A percentile compares a stretch with the other conserved stretches of the same genome.
Evolutionary conservation across 345 rosid species (phyloP).

Genomic region (Bretschneidera sinensis): DNA sequence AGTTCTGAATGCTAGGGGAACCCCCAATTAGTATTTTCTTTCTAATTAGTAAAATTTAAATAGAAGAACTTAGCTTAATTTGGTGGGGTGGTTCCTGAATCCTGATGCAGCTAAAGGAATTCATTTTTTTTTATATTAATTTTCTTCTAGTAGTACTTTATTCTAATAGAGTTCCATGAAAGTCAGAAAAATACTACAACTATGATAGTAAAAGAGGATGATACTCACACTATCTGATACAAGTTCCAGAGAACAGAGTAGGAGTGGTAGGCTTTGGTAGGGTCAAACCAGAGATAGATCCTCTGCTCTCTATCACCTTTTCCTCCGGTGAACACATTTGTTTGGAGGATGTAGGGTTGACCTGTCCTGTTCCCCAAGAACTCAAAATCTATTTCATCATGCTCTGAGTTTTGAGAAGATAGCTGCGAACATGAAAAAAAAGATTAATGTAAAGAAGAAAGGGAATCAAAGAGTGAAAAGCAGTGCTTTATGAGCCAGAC

Average conservation of each 20-base stretch:
- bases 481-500: not conserved
- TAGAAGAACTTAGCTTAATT: no score
- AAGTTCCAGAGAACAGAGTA: constrained; percentile 79
- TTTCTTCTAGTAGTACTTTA: no score
- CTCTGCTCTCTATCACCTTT: constrained; percentile 78
- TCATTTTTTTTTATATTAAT: no score
- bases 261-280: constrained; percentile 47
- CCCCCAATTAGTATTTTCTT: no score
- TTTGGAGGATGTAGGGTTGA: constrained; percentile 74
- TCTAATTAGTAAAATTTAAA: no score
- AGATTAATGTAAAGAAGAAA: not conserved
- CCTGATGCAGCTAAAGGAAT: no score
- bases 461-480: not conserved
- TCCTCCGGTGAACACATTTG: constrained; percentile 81
- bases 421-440: constrained; percentile 37
- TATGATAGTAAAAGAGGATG: not conserved
- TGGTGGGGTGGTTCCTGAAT: no score
- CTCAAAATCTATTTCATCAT: constrained; percentile 92
- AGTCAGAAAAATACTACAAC: no score
- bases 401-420: constrained; percentile 74
- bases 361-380: constrained; percentile 86
- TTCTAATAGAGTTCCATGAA: no score
- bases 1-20: no score
- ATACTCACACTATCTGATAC: constrained; percentile 64
- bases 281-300: constrained; percentile 84